Conservation (phyloP, 2,329 filamentous ascomycete genomes). For the Blastomyces parvus region DNA sequence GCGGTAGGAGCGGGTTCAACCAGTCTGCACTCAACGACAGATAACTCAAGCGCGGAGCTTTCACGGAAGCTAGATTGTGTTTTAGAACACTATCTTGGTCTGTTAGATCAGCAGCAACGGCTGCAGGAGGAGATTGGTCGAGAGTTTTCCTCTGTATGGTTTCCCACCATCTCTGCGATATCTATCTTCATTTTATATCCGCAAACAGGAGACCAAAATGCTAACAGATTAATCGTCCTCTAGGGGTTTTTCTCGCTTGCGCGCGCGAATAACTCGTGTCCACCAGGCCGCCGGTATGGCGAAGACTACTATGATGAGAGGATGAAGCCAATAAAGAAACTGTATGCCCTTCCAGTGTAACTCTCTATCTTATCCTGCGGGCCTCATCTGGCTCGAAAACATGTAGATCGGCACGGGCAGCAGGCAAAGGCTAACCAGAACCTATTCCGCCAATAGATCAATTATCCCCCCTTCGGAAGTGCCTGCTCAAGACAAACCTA, state of each 20-base stretch:
- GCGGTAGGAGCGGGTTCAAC: conserved; percentile 19
- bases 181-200: neutral
- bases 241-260: conserved; percentile 42
- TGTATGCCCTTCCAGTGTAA: conserved; percentile 22
- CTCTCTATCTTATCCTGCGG: neutral
- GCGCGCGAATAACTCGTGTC: conserved; percentile 40
- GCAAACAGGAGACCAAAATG: neutral
- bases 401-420: neutral
- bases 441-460: neutral
- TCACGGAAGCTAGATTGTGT: conserved; percentile 31
- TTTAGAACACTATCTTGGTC: conserved; percentile 35
- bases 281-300: conserved; percentile 38
- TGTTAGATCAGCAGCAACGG: conserved; percentile 36
- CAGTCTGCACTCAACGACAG: conserved; percentile 10
- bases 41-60: conserved; percentile 21
- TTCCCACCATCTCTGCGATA: neutral
- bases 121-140: conserved; percentile 31
- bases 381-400: neutral
- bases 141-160: conserved; percentile 31
- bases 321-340: conserved; percentile 39
- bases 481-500: neutral
- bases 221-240: conserved; percentile 3
- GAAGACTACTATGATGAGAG: conserved; percentile 43
- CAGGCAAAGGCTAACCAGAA: neutral
- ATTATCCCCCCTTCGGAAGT: neutral